Evolutionary conservation across 2,329 filamentous ascomycete species (phyloP).

Genomic region (Didymella keratinophila): DNA sequence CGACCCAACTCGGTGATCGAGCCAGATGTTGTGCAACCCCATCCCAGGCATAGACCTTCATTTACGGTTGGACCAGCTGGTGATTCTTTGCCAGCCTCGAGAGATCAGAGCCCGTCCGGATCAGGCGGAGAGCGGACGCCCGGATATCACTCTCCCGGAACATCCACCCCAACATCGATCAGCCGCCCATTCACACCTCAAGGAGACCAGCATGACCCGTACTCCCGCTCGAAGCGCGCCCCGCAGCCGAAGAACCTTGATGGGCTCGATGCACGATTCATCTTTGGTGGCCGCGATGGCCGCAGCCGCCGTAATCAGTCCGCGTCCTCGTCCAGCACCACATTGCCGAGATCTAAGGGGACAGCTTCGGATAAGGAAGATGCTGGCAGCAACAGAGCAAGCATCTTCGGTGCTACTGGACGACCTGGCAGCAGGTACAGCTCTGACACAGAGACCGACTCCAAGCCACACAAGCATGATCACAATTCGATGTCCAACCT

Average conservation of each 20-base stretch:
- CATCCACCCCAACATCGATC: conserved; percentile 65
- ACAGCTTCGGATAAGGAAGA: conserved; percentile 50
- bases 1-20: conserved; percentile 57
- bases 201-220: conserved; percentile 84
- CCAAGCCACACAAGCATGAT: conserved; percentile 52
- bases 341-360: conserved; percentile 56
- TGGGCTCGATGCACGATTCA: conserved; percentile 80
- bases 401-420: conserved; percentile 61
- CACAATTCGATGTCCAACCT: conserved; percentile 90
- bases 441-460: conserved; percentile 50
- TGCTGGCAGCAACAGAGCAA: conserved; percentile 57
- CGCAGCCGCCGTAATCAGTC: conserved; percentile 61
- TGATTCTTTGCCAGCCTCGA: conserved; percentile 62
- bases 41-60: conserved; percentile 59
- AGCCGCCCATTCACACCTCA: conserved; percentile 79
- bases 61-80: conserved; percentile 66
- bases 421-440: conserved; percentile 59
- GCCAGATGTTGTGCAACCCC: conserved; percentile 53
- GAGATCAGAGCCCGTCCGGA: conserved; percentile 70
- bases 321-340: conserved; percentile 42
- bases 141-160: conserved; percentile 53
- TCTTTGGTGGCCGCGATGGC: conserved; percentile 80
- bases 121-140: conserved; percentile 59
- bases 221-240: conserved; percentile 80
- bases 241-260: conserved; percentile 71